A percentile compares a stretch with the other conserved stretches of the same genome.
These are phyloP conservation scores for Rhodotorula glutinis DNA, from an alignment of 1,284 basidiomycete species.

Conservation along the genomic window DNA sequence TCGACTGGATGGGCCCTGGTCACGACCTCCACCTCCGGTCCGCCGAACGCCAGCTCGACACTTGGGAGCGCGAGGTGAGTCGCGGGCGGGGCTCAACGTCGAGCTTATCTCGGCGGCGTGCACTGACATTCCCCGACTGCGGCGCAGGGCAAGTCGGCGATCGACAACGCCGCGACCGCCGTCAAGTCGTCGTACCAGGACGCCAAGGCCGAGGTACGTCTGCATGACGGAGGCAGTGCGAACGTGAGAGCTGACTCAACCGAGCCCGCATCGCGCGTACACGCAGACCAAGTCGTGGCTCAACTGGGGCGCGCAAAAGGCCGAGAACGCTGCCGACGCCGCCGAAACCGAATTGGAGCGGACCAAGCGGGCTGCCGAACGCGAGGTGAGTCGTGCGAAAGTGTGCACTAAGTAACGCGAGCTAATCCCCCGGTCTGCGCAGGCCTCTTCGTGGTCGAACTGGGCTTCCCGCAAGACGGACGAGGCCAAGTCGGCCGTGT, in stretches of 20 bases:
- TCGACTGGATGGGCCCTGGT: constrained; percentile 17
- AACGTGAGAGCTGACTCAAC: neutral
- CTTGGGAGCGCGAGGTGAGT: constrained; percentile 24
- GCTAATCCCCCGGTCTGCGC: neutral
- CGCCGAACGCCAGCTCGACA: constrained; percentile 9
- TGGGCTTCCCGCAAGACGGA: constrained; percentile 22
- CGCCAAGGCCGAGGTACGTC: constrained; percentile 10
- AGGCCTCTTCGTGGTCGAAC: constrained; percentile 26
- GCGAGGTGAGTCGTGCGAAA: constrained; percentile 11
- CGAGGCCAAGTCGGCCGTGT: constrained; percentile 14
- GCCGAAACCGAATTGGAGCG: constrained; percentile 14
- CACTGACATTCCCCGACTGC: too few relatives aligned
- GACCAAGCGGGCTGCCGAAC: constrained; percentile 11
- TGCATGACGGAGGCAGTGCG: neutral
- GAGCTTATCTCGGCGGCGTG: too few relatives aligned
- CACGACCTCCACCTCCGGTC: neutral
- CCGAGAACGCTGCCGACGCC: constrained; percentile 12
- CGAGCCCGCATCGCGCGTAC: too few relatives aligned
- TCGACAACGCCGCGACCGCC: constrained; percentile 6
- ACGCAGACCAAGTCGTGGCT: constrained; percentile 23
- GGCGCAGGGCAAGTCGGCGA: constrained; percentile 1
- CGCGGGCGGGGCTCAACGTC: too few relatives aligned
- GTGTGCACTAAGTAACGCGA: neutral
- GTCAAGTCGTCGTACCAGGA: constrained; percentile 7
- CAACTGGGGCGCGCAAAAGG: constrained; percentile 27